These are phyloP conservation scores for Triticum dicoccoides DNA, from an alignment of 176 grass and related monocot genomes.

Conservation along the genomic window DNA sequence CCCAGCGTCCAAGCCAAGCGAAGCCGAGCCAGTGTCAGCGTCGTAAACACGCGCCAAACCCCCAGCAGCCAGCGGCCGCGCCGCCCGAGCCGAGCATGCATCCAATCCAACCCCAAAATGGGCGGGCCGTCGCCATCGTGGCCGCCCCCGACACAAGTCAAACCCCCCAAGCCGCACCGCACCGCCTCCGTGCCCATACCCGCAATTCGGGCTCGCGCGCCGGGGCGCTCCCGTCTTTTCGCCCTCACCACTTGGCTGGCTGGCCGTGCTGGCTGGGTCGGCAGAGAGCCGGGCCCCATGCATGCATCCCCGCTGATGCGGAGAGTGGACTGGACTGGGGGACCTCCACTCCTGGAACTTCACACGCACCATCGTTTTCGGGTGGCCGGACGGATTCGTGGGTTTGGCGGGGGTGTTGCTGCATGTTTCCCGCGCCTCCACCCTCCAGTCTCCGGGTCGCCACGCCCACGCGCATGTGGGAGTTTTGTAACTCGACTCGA, in stretches of 20 bases:
- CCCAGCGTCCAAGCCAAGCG: neutral
- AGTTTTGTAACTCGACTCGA: neutral
- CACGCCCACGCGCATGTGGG: neutral
- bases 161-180: neutral
- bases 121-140: neutral
- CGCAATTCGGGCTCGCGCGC: no score
- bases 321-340: neutral
- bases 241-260: no score
- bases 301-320: neutral
- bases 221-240: no score
- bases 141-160: conserved; percentile 29
- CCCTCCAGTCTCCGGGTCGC: no score
- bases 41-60: neutral
- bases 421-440: neutral
- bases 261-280: no score
- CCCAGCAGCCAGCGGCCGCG: no score
- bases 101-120: neutral
- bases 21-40: neutral
- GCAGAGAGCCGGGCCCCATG: no score
- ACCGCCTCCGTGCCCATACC: no score
- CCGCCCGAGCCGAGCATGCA: no score
- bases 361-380: neutral
- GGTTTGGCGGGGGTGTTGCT: neutral
- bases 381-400: no score
- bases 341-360: neutral